phyloP scores from a whole-genome alignment of 495 filamentous ascomycete genomes.

The Cercophora sp. region DNA sequence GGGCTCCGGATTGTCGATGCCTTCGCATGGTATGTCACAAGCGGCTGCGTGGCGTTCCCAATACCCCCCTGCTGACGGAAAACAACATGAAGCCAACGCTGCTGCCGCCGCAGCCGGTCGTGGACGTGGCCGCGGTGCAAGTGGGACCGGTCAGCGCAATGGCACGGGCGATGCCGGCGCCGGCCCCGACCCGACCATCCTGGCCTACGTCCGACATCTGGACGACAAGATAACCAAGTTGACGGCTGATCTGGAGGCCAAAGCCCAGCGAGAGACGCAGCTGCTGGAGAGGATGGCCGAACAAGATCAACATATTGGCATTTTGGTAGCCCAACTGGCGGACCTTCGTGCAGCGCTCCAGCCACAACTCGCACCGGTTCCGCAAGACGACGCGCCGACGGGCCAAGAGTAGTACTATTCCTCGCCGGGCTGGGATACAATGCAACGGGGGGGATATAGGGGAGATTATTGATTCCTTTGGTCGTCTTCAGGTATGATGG shows the following conservation, averaged over 20 bases:
- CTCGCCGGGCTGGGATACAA: neutral
- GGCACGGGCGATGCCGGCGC: constrained; percentile 31
- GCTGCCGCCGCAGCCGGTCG: constrained; percentile 24
- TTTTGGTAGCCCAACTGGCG: constrained; percentile 22
- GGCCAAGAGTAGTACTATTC: constrained; percentile 8
- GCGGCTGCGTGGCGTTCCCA: constrained; percentile 35
- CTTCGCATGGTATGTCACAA: constrained; percentile 34
- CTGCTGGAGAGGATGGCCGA: constrained; percentile 34
- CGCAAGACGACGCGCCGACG: neutral
- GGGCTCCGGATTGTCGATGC: constrained; percentile 35
- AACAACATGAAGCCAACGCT: constrained; percentile 41
- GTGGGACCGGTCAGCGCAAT: constrained; percentile 21
- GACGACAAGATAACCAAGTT: constrained; percentile 44
- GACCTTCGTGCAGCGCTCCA: no score
- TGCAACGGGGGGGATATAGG: no score
- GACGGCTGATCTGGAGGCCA: constrained; percentile 26
- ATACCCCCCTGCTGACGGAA: constrained; percentile 47
- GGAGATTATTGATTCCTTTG: no score
- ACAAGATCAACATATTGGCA: constrained; percentile 37
- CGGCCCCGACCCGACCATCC: constrained; percentile 44
- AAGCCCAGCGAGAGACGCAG: constrained; percentile 20
- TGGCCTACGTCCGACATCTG: constrained; percentile 48
- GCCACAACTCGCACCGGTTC: constrained; percentile 11
- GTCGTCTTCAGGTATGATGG: no score
- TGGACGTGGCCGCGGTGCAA: constrained; percentile 20